Percentiles rank a stretch among this genome's conserved stretches.
phyloP scores from a whole-genome alignment of 805 yeast genomes.

The Tetrapisispora namnaoensis region DNA sequence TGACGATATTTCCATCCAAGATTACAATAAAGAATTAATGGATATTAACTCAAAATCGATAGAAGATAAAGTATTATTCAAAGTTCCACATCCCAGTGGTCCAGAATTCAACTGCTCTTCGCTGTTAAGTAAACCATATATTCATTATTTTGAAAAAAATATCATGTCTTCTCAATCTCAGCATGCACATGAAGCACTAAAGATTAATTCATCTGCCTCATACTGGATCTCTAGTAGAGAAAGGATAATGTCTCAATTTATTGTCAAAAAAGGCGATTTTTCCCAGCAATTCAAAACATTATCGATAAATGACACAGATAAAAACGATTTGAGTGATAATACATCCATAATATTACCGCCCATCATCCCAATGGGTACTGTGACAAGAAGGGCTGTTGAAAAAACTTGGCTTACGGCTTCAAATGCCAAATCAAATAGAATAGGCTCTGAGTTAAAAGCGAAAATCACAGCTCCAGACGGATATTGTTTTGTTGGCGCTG shows the following conservation, averaged over 20 bases:
- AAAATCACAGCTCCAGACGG: slow-evolving; percentile 81
- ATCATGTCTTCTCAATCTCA: slow-evolving; percentile 59
- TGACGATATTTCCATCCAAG: slow-evolving; percentile 10
- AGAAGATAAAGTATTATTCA: slow-evolving; percentile 35
- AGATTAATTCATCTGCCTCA: slow-evolving; percentile 69
- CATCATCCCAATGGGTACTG: slow-evolving; percentile 88
- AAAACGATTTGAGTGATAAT: slow-evolving; percentile 12
- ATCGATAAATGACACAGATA: not conserved
- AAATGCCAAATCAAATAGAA: slow-evolving; percentile 72
- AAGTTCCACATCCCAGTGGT: slow-evolving; percentile 85
- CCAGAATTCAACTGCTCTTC: slow-evolving; percentile 61
- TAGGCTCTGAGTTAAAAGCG: slow-evolving; percentile 91
- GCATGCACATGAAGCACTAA: slow-evolving; percentile 66
- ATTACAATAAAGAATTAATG: slow-evolving; percentile 11
- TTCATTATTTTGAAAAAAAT: slow-evolving; percentile 63
- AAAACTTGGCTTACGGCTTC: slow-evolving; percentile 97
- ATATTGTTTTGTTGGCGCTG: slow-evolving; percentile 92
- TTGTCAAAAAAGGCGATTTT: slow-evolving; percentile 44
- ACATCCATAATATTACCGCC: slow-evolving; percentile 77
- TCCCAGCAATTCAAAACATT: slow-evolving; percentile 16
- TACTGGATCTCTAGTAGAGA: slow-evolving; percentile 92
- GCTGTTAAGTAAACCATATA: slow-evolving; percentile 67
- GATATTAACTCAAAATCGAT: not conserved
- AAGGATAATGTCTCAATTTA: slow-evolving; percentile 76
- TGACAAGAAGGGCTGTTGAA: slow-evolving; percentile 93